phyloP scores from a whole-genome alignment of 495 filamentous ascomycete species.

The Terfezia boudieri region DNA sequence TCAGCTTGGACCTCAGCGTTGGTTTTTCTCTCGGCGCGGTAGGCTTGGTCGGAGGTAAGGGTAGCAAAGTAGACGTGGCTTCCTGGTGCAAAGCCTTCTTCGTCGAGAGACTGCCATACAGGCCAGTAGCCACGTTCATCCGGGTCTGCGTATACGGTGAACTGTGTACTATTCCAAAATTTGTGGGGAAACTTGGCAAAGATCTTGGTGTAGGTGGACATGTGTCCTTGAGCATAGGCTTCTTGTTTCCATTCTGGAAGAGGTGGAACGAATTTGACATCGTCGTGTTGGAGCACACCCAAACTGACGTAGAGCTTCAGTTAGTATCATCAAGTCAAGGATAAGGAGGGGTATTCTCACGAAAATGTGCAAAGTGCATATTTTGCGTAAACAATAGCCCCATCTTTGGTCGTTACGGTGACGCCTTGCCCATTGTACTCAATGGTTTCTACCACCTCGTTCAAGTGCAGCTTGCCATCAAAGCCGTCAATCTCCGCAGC shows the following conservation, averaged over 20 bases:
- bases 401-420: constrained; percentile 31
- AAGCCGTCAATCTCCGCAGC: constrained; percentile 24
- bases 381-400: constrained; percentile 38
- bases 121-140: constrained; percentile 44
- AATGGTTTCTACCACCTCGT: constrained; percentile 36
- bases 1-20: constrained; percentile 38
- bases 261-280: constrained; percentile 35
- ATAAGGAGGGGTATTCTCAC: background rate
- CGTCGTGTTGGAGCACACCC: constrained; percentile 44
- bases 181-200: constrained; percentile 50
- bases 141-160: constrained; percentile 47
- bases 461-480: constrained; percentile 26
- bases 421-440: constrained; percentile 33
- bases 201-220: constrained; percentile 62
- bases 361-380: constrained; percentile 38
- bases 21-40: constrained; percentile 39
- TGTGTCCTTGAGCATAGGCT: constrained; percentile 41
- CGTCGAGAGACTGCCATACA: constrained; percentile 43
- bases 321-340: no score
- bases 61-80: constrained; percentile 51
- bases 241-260: constrained; percentile 46
- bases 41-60: constrained; percentile 37
- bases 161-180: constrained; percentile 53
- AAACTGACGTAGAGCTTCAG: constrained; percentile 20
- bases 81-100: constrained; percentile 35